Evolutionary conservation across 2,329 filamentous ascomycete genomes (phyloP).

Genomic region (Penicillium sp.): DNA sequence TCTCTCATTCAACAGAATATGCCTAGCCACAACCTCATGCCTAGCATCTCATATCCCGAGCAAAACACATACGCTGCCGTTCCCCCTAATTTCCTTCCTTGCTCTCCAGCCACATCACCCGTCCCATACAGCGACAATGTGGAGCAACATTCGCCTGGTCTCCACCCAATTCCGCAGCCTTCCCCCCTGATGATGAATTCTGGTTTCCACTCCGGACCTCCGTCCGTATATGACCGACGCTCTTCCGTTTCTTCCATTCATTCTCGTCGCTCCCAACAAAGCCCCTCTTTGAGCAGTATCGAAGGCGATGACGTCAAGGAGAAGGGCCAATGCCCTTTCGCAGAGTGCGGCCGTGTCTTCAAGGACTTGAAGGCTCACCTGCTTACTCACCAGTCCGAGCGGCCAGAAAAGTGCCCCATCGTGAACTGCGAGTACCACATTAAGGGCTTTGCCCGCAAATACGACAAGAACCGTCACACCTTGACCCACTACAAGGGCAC

Average conservation of each 20-base stretch:
- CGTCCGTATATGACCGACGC: slow-evolving; percentile 53
- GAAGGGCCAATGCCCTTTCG: slow-evolving; percentile 73
- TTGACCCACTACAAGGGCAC: slow-evolving; percentile 95
- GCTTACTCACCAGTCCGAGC: slow-evolving; percentile 87
- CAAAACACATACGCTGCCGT: slow-evolving; percentile 29
- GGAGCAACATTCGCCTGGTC: slow-evolving; percentile 30
- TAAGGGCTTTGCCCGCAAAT: slow-evolving; percentile 92
- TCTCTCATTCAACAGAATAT: slow-evolving; percentile 56
- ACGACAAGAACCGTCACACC: slow-evolving; percentile 94
- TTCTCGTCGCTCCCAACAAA: slow-evolving; percentile 63
- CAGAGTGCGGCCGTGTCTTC: slow-evolving; percentile 81
- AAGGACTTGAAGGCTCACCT: slow-evolving; percentile 93
- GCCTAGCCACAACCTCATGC: slow-evolving; percentile 30
- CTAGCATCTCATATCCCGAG: slow-evolving; percentile 36
- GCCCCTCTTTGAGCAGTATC: slow-evolving; percentile 59
- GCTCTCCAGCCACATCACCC: slow-evolving; percentile 40
- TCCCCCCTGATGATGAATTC: slow-evolving; percentile 67
- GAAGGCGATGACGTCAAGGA: slow-evolving; percentile 61
- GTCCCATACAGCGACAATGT: slow-evolving; percentile 31
- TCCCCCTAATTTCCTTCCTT: slow-evolving; percentile 31
- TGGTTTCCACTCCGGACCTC: slow-evolving; percentile 56
- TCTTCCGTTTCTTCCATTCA: slow-evolving; percentile 71
- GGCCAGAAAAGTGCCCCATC: slow-evolving; percentile 93
- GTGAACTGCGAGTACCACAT: slow-evolving; percentile 86
- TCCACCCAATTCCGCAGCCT: slow-evolving; percentile 30